A percentile compares a stretch with the other conserved stretches of the same genome.
Conservation (phyloP, 2,329 filamentous ascomycete species). For the Cordyceps cateniannulata region DNA sequence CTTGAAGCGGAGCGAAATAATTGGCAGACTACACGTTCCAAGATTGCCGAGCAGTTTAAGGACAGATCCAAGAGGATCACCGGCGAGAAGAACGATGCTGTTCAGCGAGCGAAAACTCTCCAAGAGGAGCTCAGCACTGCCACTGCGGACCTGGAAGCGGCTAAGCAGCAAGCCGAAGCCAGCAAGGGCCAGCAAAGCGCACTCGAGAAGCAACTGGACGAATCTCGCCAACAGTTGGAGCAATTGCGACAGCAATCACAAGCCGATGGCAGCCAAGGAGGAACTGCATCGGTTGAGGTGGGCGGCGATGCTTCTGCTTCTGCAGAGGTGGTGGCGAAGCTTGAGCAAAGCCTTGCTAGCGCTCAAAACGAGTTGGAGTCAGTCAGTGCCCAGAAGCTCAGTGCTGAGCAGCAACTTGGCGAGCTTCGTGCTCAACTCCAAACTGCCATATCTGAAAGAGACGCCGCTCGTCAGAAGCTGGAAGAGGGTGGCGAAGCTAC, state of each 20-base stretch:
- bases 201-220: constrained; percentile 37
- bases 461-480: constrained; percentile 45
- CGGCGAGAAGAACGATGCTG: constrained; percentile 46
- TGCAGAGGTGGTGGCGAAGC: constrained; percentile 38
- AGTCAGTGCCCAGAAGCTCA: constrained; percentile 60
- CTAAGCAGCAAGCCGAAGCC: constrained; percentile 31
- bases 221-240: constrained; percentile 37
- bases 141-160: constrained; percentile 48
- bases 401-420: constrained; percentile 57
- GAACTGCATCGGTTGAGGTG: constrained; percentile 35
- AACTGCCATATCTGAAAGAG: constrained; percentile 55
- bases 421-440: constrained; percentile 53
- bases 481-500: constrained; percentile 29
- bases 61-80: constrained; percentile 49
- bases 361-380: constrained; percentile 57
- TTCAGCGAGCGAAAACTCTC: constrained; percentile 45
- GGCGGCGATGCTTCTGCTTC: constrained; percentile 34
- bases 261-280: constrained; percentile 13
- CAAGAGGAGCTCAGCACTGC: constrained; percentile 43
- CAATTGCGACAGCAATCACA: constrained; percentile 31
- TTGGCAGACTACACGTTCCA: constrained; percentile 47
- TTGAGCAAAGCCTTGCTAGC: constrained; percentile 44
- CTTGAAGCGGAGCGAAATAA: constrained; percentile 49
- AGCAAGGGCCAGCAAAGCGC: constrained; percentile 26
- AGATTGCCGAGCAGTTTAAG: constrained; percentile 57